Percentiles rank a stretch among this genome's conserved stretches.
Conservation (phyloP, 2,329 filamentous ascomycete genomes). For the Verticillium nonalfalfae region DNA sequence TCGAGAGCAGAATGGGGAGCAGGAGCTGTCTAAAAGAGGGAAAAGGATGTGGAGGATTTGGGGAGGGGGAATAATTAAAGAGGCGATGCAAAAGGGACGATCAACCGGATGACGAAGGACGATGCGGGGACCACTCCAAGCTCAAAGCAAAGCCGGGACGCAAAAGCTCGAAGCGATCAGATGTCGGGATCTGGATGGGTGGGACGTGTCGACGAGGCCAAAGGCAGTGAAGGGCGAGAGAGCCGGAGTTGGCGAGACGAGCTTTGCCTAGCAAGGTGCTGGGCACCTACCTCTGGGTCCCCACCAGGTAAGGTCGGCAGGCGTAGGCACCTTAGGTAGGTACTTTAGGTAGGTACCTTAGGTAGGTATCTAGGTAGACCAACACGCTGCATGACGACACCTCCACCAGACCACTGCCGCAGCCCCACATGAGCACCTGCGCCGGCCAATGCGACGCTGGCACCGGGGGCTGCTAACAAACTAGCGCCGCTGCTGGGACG, state of each 20-base stretch:
- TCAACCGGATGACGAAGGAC: conserved; percentile 7
- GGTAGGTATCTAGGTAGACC: no score
- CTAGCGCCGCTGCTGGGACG: neutral
- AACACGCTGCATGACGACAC: conserved; percentile 9
- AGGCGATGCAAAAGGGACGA: conserved; percentile 1
- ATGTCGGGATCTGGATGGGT: neutral
- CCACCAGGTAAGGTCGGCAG: no score
- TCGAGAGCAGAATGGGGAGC: neutral
- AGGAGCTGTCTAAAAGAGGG: neutral
- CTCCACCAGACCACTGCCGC: conserved; percentile 8
- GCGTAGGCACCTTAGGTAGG: no score
- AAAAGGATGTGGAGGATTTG: neutral
- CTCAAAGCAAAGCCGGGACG: conserved; percentile 4
- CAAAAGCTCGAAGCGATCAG: neutral
- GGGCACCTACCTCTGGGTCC: no score
- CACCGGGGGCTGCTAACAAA: no score
- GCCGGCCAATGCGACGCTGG: neutral
- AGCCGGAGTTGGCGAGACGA: no score
- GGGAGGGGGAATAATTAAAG: neutral
- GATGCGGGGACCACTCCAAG: conserved; percentile 4
- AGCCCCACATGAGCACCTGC: neutral
- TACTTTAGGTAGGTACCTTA: no score
- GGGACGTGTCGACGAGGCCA: no score
- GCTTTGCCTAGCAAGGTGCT: no score
- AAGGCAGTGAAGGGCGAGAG: no score